Evolutionary conservation across 1,284 basidiomycete genomes (phyloP).

Genomic region (Xerocomus cyaneibrunnescens): DNA sequence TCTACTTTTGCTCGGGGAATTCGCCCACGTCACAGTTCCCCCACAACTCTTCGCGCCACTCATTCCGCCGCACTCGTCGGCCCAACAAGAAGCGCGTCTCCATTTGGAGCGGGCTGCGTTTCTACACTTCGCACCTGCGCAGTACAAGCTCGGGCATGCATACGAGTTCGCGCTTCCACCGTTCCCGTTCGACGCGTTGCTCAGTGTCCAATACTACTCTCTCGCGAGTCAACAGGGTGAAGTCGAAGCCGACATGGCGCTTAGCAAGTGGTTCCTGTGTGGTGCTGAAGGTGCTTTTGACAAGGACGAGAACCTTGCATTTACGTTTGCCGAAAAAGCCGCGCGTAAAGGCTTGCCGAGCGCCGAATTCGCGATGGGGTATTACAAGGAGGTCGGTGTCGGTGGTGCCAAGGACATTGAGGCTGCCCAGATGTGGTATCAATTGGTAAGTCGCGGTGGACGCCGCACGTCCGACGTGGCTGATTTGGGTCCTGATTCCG

Average conservation of each 20-base stretch:
- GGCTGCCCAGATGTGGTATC: slow-evolving; percentile 71
- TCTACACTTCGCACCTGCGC: slow-evolving; percentile 84
- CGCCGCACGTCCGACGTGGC: not conserved
- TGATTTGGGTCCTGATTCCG: not conserved
- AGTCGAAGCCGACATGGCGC: slow-evolving; percentile 92
- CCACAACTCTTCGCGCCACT: slow-evolving; percentile 52
- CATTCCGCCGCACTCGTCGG: slow-evolving; percentile 46
- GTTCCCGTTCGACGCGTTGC: slow-evolving; percentile 85
- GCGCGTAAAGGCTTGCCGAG: slow-evolving; percentile 76
- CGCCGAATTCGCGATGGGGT: slow-evolving; percentile 94
- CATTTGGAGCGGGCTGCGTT: slow-evolving; percentile 83
- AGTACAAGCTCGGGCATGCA: slow-evolving; percentile 90
- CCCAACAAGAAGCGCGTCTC: slow-evolving; percentile 44
- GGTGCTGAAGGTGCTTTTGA: slow-evolving; percentile 80
- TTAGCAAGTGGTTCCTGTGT: slow-evolving; percentile 95
- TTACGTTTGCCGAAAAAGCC: slow-evolving; percentile 91
- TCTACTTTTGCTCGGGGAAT: slow-evolving; percentile 81
- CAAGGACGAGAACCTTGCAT: slow-evolving; percentile 86
- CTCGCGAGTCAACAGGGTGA: slow-evolving; percentile 85
- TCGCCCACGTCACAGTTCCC: slow-evolving; percentile 58
- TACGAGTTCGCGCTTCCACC: slow-evolving; percentile 90
- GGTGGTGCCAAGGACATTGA: slow-evolving; percentile 67
- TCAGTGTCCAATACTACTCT: slow-evolving; percentile 92
- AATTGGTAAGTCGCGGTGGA: slow-evolving; percentile 42
- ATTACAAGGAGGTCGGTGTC: slow-evolving; percentile 84